These are phyloP conservation scores for Barnettozyma hawaiiensis DNA, from an alignment of 1,139 yeast genomes.

Conservation along the genomic window DNA sequence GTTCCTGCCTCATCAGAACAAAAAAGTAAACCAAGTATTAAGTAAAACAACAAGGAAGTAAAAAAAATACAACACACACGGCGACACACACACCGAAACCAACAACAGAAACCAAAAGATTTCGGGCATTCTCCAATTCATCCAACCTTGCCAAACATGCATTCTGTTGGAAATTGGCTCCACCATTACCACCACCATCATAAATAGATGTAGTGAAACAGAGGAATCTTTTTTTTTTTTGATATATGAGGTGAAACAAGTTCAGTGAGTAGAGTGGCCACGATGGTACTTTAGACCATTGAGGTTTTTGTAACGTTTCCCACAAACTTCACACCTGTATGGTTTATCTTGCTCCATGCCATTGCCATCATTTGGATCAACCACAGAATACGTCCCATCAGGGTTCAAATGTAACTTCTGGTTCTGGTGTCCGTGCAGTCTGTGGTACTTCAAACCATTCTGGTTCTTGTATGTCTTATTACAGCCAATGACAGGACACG, in stretches of 20 bases:
- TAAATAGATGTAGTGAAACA: no score
- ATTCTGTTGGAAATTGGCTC: background rate
- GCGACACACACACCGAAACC: no score
- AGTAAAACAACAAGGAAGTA: background rate
- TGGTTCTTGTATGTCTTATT: constrained; percentile 96
- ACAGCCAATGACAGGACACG: constrained; percentile 97
- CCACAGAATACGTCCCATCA: constrained; percentile 88
- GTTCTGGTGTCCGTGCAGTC: constrained; percentile 95
- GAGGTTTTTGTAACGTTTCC: constrained; percentile 90
- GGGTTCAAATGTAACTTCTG: constrained; percentile 87
- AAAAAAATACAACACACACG: background rate
- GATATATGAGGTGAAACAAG: no score
- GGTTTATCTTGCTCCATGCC: constrained; percentile 98
- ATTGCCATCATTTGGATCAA: constrained; percentile 92
- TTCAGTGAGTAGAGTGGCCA: constrained; percentile 91
- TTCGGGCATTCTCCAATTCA: no score
- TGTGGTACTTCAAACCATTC: constrained; percentile 92
- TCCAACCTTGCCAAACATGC: no score
- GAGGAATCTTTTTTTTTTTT: no score
- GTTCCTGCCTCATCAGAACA: background rate
- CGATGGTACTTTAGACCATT: constrained; percentile 96
- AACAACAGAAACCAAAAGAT: background rate
- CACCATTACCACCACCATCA: background rate
- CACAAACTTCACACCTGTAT: constrained; percentile 96
- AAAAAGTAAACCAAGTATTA: background rate